Evolutionary conservation across 2,329 filamentous ascomycete species (phyloP).

Genomic region (Nemania sp.): DNA sequence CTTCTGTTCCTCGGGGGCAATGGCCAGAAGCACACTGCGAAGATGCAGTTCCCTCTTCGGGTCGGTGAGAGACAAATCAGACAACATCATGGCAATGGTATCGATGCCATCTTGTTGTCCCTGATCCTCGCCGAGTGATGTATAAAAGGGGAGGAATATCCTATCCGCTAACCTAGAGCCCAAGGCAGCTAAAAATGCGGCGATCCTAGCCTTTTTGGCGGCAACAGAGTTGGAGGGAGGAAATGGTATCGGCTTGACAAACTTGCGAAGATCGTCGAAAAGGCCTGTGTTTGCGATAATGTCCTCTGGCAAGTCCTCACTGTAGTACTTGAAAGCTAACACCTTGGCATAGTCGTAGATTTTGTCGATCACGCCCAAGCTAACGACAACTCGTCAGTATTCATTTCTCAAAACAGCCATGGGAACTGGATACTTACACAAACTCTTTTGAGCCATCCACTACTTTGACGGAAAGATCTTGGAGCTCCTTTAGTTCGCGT

Average conservation of each 20-base stretch:
- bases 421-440: conserved; percentile 19
- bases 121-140: conserved; percentile 1
- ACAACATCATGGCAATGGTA: conserved; percentile 11
- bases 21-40: conserved; percentile 17
- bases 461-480: conserved; percentile 12
- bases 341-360: conserved; percentile 13
- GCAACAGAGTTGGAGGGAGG: conserved; percentile 6
- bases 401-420: background rate
- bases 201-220: conserved; percentile 21
- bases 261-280: background rate
- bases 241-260: conserved; percentile 13
- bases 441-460: conserved; percentile 5
- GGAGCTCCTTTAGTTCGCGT: conserved; percentile 13
- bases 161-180: conserved; percentile 8
- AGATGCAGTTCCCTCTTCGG: conserved; percentile 20
- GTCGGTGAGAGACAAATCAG: conserved; percentile 11
- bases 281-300: background rate
- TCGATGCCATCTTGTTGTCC: conserved; percentile 3
- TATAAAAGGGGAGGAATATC: conserved; percentile 22
- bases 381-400: conserved; percentile 5
- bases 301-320: conserved; percentile 8
- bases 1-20: conserved; percentile 9
- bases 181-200: conserved; percentile 10
- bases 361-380: conserved; percentile 19
- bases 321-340: conserved; percentile 11